Evolutionary conservation across 83 land plant species (phyloP).

Genomic region (Thuja plicata): DNA sequence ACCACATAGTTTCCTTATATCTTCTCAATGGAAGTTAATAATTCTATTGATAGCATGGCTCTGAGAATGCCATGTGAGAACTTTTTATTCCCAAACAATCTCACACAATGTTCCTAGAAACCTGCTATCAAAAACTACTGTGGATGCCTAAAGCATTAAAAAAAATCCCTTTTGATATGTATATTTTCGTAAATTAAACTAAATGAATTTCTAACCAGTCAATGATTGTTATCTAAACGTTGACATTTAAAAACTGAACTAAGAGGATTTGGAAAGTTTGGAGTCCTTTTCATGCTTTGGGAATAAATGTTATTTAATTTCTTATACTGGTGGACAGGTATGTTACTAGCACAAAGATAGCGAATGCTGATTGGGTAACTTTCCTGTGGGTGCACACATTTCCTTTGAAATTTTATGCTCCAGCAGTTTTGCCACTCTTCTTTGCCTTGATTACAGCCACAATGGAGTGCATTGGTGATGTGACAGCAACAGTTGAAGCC

Average conservation of each 20-base stretch:
- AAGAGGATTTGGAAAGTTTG: not conserved
- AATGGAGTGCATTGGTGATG: constrained; percentile 48
- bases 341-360: constrained; percentile 32
- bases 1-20: not conserved
- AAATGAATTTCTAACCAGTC: not conserved
- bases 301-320: not conserved
- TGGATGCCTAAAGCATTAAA: not conserved
- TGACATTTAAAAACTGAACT: not conserved
- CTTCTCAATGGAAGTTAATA: too few relatives aligned
- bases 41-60: too few relatives aligned
- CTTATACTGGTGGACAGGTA: constrained; percentile 21
- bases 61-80: too few relatives aligned
- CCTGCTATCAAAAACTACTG: not conserved
- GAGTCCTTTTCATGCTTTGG: not conserved
- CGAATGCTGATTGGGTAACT: constrained; percentile 30
- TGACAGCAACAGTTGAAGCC: constrained; percentile 44
- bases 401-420: constrained; percentile 32
- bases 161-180: not conserved
- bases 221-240: not conserved
- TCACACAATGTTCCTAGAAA: not conserved
- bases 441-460: constrained; percentile 38
- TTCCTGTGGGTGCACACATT: constrained; percentile 36
- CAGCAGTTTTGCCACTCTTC: constrained; percentile 33
- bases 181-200: not conserved
- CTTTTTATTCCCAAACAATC: not conserved